Conservation (phyloP, 495 filamentous ascomycete genomes). For the Aspergillus funiculosus region DNA sequence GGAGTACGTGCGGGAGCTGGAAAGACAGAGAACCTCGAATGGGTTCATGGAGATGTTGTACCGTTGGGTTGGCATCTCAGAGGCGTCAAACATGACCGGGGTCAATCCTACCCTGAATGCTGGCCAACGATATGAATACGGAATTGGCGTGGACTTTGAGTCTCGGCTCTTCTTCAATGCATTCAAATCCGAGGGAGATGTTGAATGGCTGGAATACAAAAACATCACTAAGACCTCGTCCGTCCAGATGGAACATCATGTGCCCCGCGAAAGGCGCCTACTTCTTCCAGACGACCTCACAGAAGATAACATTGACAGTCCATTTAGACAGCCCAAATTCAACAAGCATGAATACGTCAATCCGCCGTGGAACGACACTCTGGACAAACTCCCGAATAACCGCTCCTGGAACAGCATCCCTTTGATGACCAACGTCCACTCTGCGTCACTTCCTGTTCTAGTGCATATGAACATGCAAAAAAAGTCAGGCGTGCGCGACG, state of each 20-base stretch:
- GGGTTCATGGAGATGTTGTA: slow-evolving; percentile 43
- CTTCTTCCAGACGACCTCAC: slow-evolving; percentile 40
- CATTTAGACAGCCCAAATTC: slow-evolving; percentile 36
- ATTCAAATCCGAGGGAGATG: slow-evolving; percentile 36
- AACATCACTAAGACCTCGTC: slow-evolving; percentile 38
- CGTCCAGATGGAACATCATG: slow-evolving; percentile 36
- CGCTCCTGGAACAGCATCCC: slow-evolving; percentile 46
- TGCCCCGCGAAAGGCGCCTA: slow-evolving; percentile 40
- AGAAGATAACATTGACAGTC: slow-evolving; percentile 30
- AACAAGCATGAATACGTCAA: slow-evolving; percentile 28
- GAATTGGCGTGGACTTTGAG: slow-evolving; percentile 53
- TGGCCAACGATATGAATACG: slow-evolving; percentile 49
- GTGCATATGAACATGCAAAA: slow-evolving; percentile 44
- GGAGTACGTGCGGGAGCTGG: slow-evolving; percentile 50
- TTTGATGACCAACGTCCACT: slow-evolving; percentile 50
- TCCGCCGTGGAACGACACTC: slow-evolving; percentile 36
- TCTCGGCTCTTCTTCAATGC: slow-evolving; percentile 51
- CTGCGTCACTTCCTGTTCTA: slow-evolving; percentile 43
- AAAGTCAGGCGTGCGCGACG: slow-evolving; percentile 33
- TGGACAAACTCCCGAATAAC: slow-evolving; percentile 38
- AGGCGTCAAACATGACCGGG: slow-evolving; percentile 44
- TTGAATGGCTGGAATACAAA: slow-evolving; percentile 46
- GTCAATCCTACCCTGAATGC: slow-evolving; percentile 32
- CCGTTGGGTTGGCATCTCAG: slow-evolving; percentile 37
- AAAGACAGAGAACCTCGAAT: slow-evolving; percentile 37